Evolutionary conservation across 208 protist species (phyloP), one percentile per base, ranked within the genome.

Genomic region (Leptomonas pyrrhocoris): DNA sequence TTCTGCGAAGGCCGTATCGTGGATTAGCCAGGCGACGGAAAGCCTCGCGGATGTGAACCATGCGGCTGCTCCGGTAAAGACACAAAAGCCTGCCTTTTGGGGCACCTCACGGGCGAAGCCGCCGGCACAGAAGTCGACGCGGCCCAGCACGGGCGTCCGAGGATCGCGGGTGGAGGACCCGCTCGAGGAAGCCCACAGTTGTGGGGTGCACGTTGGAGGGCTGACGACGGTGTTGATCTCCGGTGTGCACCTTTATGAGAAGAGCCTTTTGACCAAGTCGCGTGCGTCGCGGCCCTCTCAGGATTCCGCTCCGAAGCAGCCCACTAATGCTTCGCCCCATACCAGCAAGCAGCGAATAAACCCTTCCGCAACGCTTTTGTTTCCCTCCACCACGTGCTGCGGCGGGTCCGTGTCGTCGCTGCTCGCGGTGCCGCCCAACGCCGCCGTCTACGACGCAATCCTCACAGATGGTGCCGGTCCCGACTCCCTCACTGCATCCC

Each of bases 191-290:
- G 73, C 73, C 12, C 40, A 62, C 21, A 38, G 67, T 34, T 84
- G 82, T 42, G 82, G 82, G 13, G 73, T 73, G 23, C 57, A 74
- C 34, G 21, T 78, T 21, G 77, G 61, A 4, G 82, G 79, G 5
- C 34, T 83, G 53, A 69, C 76, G 40, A 74, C 70, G 0, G 82
- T 84, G 49, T 56, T 84, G 12, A 74, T 86, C 2, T 83, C 73
- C 9, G 56, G 71, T n/a, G 54, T 60, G 40, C 68, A 78, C 43
- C 61, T 79, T 21, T 55, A 63, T 40, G 48, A 71, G 23, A 49
- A 53, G 2, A n/a, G n/a, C 7, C 55, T 54, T 25, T n/a, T 5
- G n/a, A n/a, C 49, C 30, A 12, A 34, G 7, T 38, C 23, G 51
- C 28, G 9, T 38, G 34, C 28, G 3, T 34, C 51, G 30, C 28